Base-by-base conservation (phyloP, 73 alveolate species). In the Paramecium primaurelia region DNA sequence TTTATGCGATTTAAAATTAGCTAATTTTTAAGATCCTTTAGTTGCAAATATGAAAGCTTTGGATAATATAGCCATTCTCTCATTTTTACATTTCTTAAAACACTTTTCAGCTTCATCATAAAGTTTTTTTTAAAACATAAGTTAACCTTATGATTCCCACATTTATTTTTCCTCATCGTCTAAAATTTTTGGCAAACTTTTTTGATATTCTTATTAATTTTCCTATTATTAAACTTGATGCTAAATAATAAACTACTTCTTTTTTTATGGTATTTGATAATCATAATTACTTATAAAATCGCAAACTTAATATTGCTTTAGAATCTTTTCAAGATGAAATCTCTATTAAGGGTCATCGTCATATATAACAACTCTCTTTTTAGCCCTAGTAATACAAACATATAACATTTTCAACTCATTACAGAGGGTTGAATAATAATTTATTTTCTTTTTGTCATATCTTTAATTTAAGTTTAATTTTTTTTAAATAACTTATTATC, bases 351-450 rank as follows among this genome's bases (percentile, higher is more conserved):
- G 93, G 18, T 93, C 88, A 47, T 95, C 96, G 49, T 97, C 99
- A 89, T 77, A 97, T 38, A 97, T 97, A 14, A 97, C 58, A 6
- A 97, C 92, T 75, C 98, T 96, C 26, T 92, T 42, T 95, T 94
- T 97, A 2, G 99, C 98, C 49, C 99, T 89, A 20, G 99, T 97
- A 38, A 97, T 88, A 16, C 98, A 96, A 10, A 96, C 98, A 92
- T 97, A 97, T 12, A 97, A 90, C 71, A 91, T 90, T 71, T 97
- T 97, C 12, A 97, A 92, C 77, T 97, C 99, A 40, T 94, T 95
- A 77, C 99, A 97, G 25, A 97, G 92, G 83, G 20, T 11, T 11
- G 58, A 28, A 71, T 36, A 71, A 14, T 36, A 3, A n/a, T 32
- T 34, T 0, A 6, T 20, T 36, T 71, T 12, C 18, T 71, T 0